Evolutionary conservation across 2,329 filamentous ascomycete genomes (phyloP).

Genomic region (Curvularia sp.): DNA sequence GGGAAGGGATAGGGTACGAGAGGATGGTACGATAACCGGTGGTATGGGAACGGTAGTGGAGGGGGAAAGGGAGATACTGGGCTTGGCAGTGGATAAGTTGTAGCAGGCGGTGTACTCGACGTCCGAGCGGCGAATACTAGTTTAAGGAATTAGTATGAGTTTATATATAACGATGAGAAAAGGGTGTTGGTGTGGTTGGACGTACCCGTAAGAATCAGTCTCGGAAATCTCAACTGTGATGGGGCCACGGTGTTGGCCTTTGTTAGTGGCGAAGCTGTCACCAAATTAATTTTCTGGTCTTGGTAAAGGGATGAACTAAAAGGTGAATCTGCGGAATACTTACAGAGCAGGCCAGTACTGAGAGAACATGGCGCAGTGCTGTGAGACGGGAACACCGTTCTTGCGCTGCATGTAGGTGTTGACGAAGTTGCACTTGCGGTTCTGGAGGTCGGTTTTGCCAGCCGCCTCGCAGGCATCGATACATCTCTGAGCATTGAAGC

Average conservation of each 20-base stretch:
- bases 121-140: conserved; percentile 1
- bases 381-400: conserved; percentile 26
- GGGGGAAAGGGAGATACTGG: neutral
- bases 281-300: neutral
- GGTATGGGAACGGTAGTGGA: neutral
- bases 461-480: conserved; percentile 31
- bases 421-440: conserved; percentile 40
- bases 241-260: conserved; percentile 10
- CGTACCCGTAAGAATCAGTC: conserved; percentile 14
- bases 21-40: neutral
- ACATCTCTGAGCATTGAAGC: conserved; percentile 43
- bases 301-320: too few relatives aligned
- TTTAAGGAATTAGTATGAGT: neutral
- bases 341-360: conserved; percentile 12
- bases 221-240: conserved; percentile 4
- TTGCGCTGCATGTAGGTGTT: conserved; percentile 45
- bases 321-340: neutral
- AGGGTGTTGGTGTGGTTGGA: neutral
- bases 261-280: conserved; percentile 14
- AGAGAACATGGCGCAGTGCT: conserved; percentile 37
- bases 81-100: too few relatives aligned
- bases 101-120: conserved; percentile 7
- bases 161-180: too few relatives aligned
- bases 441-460: conserved; percentile 15
- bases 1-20: neutral